Base-by-base conservation (phyloP, 2,329 filamentous ascomycete species). In the Pseudogymnoascus sp. region DNA sequence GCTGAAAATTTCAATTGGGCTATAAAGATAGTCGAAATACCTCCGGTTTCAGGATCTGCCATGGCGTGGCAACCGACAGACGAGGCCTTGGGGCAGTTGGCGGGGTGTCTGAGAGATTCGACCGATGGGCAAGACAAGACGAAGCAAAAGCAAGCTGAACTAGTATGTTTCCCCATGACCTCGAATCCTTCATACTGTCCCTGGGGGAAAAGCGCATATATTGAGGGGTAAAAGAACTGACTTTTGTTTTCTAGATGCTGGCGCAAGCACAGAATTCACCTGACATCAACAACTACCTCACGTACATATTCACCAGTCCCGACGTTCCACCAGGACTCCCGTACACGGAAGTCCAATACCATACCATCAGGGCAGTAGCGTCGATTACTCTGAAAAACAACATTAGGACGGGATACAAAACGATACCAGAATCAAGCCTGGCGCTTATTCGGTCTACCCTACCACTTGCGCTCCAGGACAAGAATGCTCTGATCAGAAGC, bases 361-460 rank as follows among this genome's bases (percentile, higher is more conserved):
- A 89, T 74, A 79, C 91, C 60, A 88, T 96, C 65, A 88, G 95
- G 67, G 90, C 90, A 65, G 90, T 93, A 9, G 93, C 93, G 25
- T 93, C 90, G 63, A 87, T 97, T 72, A 95, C 97, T 85, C 83
- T 99, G 68, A 99, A 97, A 79, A 97, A 97, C 77, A 92, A 96
- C 73, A 84, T 97, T 74, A 88, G 85, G 72, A 78, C 84, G 59
- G 82, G 86, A 43, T 93, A 90, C 80, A 89, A 89, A 74, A 80
- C 84, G 63, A 91, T 97, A 66, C 83, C 91, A 62, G 86, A 89
- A 60, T 75, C 81, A 42, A 93, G 88, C 73, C 80, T 96, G 68
- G 78, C 81, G 31, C 88, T 96, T 72, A 86, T 97, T 74, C 91
- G 90, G 75, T 84, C 90, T 61, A 86, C 90, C 36, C 84, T 96